Base-by-base conservation (phyloP, 1,284 basidiomycete species). In the Ustilago crameri region DNA sequence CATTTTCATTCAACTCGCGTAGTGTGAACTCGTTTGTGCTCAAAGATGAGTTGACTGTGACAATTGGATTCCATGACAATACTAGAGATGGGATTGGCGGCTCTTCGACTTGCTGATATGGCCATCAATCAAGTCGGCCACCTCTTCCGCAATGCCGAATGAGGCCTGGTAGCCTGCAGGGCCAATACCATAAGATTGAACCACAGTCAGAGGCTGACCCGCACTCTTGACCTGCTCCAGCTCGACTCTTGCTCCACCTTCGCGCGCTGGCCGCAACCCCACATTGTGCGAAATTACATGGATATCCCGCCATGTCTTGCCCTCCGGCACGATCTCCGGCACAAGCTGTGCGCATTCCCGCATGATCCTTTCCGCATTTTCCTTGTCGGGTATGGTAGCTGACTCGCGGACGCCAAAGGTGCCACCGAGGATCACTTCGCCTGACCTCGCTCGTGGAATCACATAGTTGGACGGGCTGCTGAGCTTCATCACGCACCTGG, bases 401-500 rank as follows among this genome's bases (percentile, higher is more conserved):
- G 63, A 46, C 9, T 67, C 50, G 9, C 58, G 58, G 34, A 75
- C 51, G 53, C 88, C 85, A 76, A 85, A 88, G 9, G 87, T 87
- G n/a, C 88, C 88, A 7, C 88, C 88, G 41, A 89, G 79, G 62
- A 89, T 84, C 34, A 84, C 86, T 22, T 86, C 84, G 35, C 85
- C 86, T 26, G 86, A 84, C 3, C 83, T 69, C 3, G 74, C 79
- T 8, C 88, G 87, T 9, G 88, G 87, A 59, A 89, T 89, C 46
- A 89, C 85, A 78, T 89, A 89, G 17, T 59, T 49, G 0, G 79
- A 51, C 2, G 66, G 66, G 9, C 46, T 46, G 20, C 51, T 55
- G 24, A 66, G 43, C 26, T 74, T 69, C 57, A 67, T 70, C n/a
- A 72, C 63, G 62, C 78, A 80, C 18, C 67, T 44, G 2, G 75